These are phyloP conservation scores for Erucastrum elatum DNA, from an alignment of 345 rosid genomes.

Conservation along the genomic window DNA sequence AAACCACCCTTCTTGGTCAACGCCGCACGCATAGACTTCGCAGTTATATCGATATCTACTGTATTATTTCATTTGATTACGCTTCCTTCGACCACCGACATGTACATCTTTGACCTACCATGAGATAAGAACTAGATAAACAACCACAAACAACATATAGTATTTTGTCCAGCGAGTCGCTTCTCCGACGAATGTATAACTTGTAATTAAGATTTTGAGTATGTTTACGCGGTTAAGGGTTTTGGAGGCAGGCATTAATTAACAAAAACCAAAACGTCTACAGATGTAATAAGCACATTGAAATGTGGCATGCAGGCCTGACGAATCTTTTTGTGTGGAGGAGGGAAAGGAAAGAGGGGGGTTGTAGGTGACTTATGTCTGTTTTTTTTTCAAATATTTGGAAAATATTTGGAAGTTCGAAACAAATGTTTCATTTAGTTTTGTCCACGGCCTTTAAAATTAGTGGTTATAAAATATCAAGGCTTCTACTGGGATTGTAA, in stretches of 20 bases:
- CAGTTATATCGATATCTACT: not conserved
- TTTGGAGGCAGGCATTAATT: slow-evolving; percentile 10
- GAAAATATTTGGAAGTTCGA: no score
- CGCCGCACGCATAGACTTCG: not conserved
- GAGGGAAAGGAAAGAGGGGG: no score
- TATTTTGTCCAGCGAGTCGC: not conserved
- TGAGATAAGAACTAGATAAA: not conserved
- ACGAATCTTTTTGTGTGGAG: no score
- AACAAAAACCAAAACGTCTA: not conserved
- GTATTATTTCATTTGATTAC: not conserved
- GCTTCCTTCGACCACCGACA: not conserved
- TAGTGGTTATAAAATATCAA: not conserved
- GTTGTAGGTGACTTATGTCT: no score
- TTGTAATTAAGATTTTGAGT: not conserved
- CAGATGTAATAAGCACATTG: not conserved
- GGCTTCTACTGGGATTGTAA: not conserved
- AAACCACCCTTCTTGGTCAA: not conserved
- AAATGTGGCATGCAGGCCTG: not conserved
- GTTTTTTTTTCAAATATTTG: no score
- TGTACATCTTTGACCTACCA: not conserved
- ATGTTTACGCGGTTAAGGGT: not conserved
- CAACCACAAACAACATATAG: not conserved
- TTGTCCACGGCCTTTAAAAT: no score
- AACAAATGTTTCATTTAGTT: no score
- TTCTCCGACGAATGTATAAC: not conserved